Percentiles rank a stretch among this genome's conserved stretches.
These are phyloP conservation scores for Cyberlindnera petersonii DNA, from an alignment of 805 yeast genomes.

Conservation along the genomic window DNA sequence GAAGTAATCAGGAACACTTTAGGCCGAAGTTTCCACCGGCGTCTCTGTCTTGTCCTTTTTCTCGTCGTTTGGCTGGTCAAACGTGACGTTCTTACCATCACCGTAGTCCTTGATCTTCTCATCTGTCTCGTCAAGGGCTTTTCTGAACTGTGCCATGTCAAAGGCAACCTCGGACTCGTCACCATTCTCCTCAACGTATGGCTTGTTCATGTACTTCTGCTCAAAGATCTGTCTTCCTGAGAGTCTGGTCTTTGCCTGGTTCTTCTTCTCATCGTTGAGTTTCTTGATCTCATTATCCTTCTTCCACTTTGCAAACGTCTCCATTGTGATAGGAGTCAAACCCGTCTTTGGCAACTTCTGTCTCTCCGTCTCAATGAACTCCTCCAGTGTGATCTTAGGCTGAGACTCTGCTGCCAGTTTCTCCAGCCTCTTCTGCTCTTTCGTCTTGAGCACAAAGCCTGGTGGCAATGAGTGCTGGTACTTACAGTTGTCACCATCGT, in stretches of 20 bases:
- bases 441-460: constrained; percentile 94
- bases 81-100: constrained; percentile 45
- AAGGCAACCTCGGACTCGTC: constrained; percentile 37
- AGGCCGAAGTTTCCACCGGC: constrained; percentile 2
- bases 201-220: constrained; percentile 55
- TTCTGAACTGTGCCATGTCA: constrained; percentile 40
- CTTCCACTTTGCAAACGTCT: constrained; percentile 82
- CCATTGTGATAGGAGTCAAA: constrained; percentile 83
- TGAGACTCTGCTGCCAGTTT: constrained; percentile 76
- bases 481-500: constrained; percentile 88
- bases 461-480: constrained; percentile 95
- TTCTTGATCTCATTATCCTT: constrained; percentile 57
- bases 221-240: constrained; percentile 69
- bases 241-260: constrained; percentile 37
- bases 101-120: constrained; percentile 31
- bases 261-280: constrained; percentile 39
- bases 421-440: constrained; percentile 90
- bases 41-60: constrained; percentile 25
- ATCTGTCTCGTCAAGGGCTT: constrained; percentile 32
- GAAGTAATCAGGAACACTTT: neutral
- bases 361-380: constrained; percentile 92
- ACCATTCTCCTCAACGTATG: constrained; percentile 44
- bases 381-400: constrained; percentile 92
- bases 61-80: constrained; percentile 25
- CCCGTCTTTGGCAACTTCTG: constrained; percentile 66